These are phyloP conservation scores for Biancaea sappan DNA, from an alignment of 306 rosid genomes.

Conservation along the genomic window DNA sequence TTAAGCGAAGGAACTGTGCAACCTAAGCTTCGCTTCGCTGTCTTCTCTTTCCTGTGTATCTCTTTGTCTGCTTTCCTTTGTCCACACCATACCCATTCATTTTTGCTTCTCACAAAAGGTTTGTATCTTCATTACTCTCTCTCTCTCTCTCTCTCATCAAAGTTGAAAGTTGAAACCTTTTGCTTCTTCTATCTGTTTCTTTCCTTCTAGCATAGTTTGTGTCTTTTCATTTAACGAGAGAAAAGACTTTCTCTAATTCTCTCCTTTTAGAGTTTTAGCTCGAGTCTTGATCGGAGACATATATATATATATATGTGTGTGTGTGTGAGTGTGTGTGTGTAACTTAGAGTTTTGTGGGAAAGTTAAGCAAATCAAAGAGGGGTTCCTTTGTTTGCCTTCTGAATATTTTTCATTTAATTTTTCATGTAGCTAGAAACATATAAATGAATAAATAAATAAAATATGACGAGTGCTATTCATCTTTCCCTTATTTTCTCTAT, in stretches of 20 bases:
- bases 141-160: neutral
- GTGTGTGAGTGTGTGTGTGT: no score
- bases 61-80: slow-evolving; percentile 55
- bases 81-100: slow-evolving; percentile 32
- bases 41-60: slow-evolving; percentile 39
- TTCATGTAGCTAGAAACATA: slow-evolving; percentile 2
- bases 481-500: slow-evolving; percentile 9
- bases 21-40: slow-evolving; percentile 46
- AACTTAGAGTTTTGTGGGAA: neutral
- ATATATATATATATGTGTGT: no score
- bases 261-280: no score
- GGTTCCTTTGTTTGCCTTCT: slow-evolving; percentile 1
- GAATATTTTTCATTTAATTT: no score
- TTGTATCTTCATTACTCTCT: slow-evolving; percentile 28
- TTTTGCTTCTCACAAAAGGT: slow-evolving; percentile 48
- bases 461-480: neutral
- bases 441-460: slow-evolving; percentile 7
- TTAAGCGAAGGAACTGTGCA: slow-evolving; percentile 67
- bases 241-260: no score
- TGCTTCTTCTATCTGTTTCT: neutral
- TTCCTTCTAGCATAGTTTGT: slow-evolving; percentile 13
- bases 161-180: neutral
- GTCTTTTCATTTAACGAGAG: slow-evolving; percentile 15
- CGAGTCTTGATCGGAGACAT: no score
- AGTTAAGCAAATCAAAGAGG: neutral